Conservation (phyloP, 176 grass and related monocot species). For the Juncus effusus region DNA sequence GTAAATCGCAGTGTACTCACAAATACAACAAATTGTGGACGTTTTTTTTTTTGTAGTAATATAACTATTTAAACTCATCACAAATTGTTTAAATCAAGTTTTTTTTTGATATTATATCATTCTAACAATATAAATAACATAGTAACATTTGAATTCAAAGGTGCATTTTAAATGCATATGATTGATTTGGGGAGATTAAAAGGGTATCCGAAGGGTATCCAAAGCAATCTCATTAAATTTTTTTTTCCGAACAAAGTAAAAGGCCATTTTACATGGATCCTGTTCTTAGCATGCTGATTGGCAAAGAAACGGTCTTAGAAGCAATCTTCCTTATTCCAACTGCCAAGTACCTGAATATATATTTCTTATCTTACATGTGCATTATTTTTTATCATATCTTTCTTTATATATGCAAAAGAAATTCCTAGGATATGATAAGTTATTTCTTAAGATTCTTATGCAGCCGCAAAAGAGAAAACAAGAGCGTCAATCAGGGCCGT, state of each 20-base stretch:
- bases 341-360: too few species aligned
- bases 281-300: conserved; percentile 13
- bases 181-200: background rate
- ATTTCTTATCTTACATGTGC: too few species aligned
- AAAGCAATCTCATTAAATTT: background rate
- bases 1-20: too few species aligned
- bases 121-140: too few species aligned
- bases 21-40: too few species aligned
- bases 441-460: background rate
- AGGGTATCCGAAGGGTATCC: background rate
- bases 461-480: conserved; percentile 11
- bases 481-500: conserved; percentile 9
- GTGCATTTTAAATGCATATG: too few species aligned
- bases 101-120: too few species aligned
- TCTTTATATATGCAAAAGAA: background rate
- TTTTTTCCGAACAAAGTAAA: background rate
- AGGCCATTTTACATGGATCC: conserved; percentile 7
- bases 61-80: too few species aligned
- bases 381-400: too few species aligned
- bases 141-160: too few species aligned
- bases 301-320: background rate
- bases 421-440: background rate
- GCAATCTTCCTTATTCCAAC: background rate
- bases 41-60: too few species aligned
- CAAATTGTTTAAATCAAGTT: too few species aligned